Base-by-base conservation (phyloP, 148 eudicot species). In the Chenopodium album region DNA sequence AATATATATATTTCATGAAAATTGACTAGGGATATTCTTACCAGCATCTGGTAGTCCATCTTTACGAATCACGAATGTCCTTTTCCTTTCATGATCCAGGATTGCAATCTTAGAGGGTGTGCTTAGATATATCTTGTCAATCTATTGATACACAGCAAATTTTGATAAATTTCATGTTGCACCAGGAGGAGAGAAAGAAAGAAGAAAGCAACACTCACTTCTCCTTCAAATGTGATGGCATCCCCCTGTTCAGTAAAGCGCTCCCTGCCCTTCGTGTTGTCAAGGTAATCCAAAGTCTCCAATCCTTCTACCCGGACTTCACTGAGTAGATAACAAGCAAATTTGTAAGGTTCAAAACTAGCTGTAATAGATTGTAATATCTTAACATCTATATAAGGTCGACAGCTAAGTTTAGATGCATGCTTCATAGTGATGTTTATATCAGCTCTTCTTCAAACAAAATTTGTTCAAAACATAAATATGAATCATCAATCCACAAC, bases 41-140 rank as follows among this genome's bases (percentile, higher is more conserved):
- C 98, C 97, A 84, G 98, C 95, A 93, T 95, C 98, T 68, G 97
- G 97, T 68, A 95, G 92, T 81, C 98, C 98, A 91, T 95, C 97
- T 87, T 95, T 95, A 54, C 92, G 93, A 77, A 95, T 80, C 63
- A 93, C 96, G 88, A 93, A 91, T 66, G 97, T 93, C 88, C 94
- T 87, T 85, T 95, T 95, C 88, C 93, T 93, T 82, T 91, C 97
- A 85, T 95, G 97, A 90, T 95, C 98, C 34, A 95, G 67, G 54
- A 95, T 91, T 74, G 93, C 95, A 84, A 95, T 89, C 87, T 93
- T 93, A 77, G 93, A 90, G 52, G 98, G 98, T 9, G 98, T 92
- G 89, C 92, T 92, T 17, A 95, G 96, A 86, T 95, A 95, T 79
- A 93, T 82, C 84, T 91, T 93, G 88, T 95, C 97, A 88, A 95